Percentiles rank a stretch among this genome's conserved stretches.
Evolutionary conservation across 2,329 filamentous ascomycete genomes (phyloP).

Genomic region (Cordyceps farinosa): DNA sequence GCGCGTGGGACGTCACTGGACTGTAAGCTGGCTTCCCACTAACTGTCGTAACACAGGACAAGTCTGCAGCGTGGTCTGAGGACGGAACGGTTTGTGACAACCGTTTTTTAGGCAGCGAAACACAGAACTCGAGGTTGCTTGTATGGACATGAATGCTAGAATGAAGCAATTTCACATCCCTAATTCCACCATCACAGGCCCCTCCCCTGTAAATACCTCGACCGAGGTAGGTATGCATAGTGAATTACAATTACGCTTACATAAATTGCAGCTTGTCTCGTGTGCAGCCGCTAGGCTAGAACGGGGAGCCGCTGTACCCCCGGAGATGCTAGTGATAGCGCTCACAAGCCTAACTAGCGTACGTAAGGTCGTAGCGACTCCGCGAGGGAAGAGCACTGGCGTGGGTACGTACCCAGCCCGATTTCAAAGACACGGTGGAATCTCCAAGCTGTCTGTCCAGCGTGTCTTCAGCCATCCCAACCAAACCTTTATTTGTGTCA

Average conservation of each 20-base stretch:
- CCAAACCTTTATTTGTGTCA: neutral
- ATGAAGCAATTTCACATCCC: constrained; percentile 11
- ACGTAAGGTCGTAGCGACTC: too few species aligned
- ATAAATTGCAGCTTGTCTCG: constrained; percentile 6
- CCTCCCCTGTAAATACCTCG: constrained; percentile 14
- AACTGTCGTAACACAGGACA: neutral
- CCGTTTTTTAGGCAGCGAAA: neutral
- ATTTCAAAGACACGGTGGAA: constrained; percentile 21
- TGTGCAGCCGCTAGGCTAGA: constrained; percentile 9
- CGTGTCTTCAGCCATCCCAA: neutral
- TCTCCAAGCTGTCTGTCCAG: constrained; percentile 13
- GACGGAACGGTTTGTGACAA: neutral
- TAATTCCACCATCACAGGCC: constrained; percentile 9
- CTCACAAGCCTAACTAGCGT: neutral
- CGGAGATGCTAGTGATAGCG: neutral
- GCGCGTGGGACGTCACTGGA: constrained; percentile 9
- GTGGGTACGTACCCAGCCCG: constrained; percentile 6
- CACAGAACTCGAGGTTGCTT: neutral
- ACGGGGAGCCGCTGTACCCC: neutral
- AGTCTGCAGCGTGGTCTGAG: neutral
- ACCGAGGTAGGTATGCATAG: constrained; percentile 14
- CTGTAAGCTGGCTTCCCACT: constrained; percentile 12
- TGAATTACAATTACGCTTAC: constrained; percentile 7
- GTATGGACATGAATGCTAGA: neutral
- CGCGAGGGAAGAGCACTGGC: neutral